Conservation (phyloP, 2,329 filamentous ascomycete genomes). For the Albifimbria verrucaria region DNA sequence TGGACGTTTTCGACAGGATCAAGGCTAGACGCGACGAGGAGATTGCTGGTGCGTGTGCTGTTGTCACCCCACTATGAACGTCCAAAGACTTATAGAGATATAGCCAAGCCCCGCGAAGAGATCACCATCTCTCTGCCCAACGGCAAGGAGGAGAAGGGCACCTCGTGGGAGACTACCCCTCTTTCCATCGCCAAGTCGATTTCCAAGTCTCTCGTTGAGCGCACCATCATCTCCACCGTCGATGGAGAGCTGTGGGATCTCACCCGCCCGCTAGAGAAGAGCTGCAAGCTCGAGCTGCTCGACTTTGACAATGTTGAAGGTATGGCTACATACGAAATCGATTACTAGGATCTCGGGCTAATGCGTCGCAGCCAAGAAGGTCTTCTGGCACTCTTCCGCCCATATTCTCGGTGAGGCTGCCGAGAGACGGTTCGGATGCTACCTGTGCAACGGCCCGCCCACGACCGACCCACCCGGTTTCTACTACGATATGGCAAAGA, state of each 20-base stretch:
- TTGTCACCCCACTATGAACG: constrained; percentile 4
- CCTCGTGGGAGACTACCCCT: constrained; percentile 89
- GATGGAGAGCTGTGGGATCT: constrained; percentile 90
- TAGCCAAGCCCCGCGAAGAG: constrained; percentile 64
- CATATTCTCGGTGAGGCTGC: constrained; percentile 95
- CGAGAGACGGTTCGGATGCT: constrained; percentile 86
- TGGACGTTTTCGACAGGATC: constrained; percentile 83
- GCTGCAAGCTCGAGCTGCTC: constrained; percentile 79
- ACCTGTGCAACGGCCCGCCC: constrained; percentile 89
- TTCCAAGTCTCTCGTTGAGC: constrained; percentile 80
- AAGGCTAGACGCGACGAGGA: constrained; percentile 82
- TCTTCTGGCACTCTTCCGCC: constrained; percentile 97
- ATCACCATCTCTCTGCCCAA: constrained; percentile 73
- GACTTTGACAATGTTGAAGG: constrained; percentile 63
- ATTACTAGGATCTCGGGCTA: no score
- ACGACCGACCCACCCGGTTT: constrained; percentile 75
- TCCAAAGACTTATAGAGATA: constrained; percentile 26
- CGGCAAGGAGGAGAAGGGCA: constrained; percentile 68
- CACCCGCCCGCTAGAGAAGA: constrained; percentile 82
- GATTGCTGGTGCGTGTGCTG: constrained; percentile 40
- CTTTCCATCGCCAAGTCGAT: constrained; percentile 73
- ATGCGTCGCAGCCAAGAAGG: constrained; percentile 88
- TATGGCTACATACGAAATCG: no score
- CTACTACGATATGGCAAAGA: constrained; percentile 90
- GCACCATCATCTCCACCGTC: constrained; percentile 80